Conservation (phyloP, 225 moss, liverwort and hornwort genomes). For the Polytrichum formosum region DNA sequence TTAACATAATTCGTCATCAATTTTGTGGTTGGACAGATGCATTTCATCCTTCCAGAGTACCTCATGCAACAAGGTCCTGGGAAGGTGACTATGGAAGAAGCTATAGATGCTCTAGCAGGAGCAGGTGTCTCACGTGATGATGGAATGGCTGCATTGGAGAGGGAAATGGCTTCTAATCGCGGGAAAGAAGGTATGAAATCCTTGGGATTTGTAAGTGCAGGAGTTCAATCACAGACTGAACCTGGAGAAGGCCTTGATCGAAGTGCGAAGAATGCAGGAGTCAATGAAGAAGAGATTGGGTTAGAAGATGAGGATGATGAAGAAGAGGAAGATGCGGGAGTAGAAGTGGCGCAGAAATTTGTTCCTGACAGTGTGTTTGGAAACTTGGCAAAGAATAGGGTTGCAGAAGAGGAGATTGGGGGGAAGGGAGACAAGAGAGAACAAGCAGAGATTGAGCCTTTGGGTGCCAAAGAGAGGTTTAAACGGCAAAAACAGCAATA, state of each 20-base stretch:
- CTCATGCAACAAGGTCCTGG: constrained; percentile 84
- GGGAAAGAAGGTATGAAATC: constrained; percentile 75
- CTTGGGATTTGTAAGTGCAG: constrained; percentile 88
- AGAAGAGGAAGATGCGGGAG: constrained; percentile 44
- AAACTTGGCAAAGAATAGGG: constrained; percentile 54
- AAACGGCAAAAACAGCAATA: constrained; percentile 71
- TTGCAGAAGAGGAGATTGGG: constrained; percentile 27
- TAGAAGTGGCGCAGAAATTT: constrained; percentile 73
- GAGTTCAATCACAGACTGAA: constrained; percentile 56
- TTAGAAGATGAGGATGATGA: constrained; percentile 74
- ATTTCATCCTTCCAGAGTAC: constrained; percentile 95
- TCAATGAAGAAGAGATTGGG: constrained; percentile 90
- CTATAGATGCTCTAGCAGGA: constrained; percentile 84
- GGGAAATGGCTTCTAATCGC: constrained; percentile 71
- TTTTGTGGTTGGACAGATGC: constrained; percentile 58
- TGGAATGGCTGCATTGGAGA: constrained; percentile 93
- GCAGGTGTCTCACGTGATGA: constrained; percentile 85
- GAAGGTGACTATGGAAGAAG: constrained; percentile 85
- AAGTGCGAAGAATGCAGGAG: constrained; percentile 21
- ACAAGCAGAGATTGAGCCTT: constrained; percentile 40
- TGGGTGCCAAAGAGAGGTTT: constrained; percentile 86
- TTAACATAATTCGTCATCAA: neutral
- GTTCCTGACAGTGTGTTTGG: constrained; percentile 93
- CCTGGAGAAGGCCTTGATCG: constrained; percentile 38
- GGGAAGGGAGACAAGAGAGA: constrained; percentile 55